These are phyloP conservation scores for Picea abies DNA, from an alignment of 83 land plant species.

Conservation along the genomic window DNA sequence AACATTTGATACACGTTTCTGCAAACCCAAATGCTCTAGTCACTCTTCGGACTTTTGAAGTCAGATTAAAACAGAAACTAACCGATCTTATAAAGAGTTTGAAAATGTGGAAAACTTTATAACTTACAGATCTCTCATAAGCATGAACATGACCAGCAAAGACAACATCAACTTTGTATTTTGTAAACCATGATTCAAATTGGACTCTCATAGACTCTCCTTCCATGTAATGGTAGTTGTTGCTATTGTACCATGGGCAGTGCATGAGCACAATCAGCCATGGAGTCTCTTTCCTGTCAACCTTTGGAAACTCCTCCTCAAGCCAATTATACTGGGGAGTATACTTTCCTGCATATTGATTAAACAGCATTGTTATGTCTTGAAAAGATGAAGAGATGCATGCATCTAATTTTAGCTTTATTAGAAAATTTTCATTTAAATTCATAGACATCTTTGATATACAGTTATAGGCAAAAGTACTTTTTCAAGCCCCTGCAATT, in stretches of 20 bases:
- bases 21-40: conserved; percentile 12
- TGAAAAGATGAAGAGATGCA: not conserved
- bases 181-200: conserved; percentile 56
- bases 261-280: conserved; percentile 41
- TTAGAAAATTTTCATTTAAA: not conserved
- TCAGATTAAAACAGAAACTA: no score
- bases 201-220: conserved; percentile 62
- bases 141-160: conserved; percentile 77
- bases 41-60: no score
- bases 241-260: conserved; percentile 31
- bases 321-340: conserved; percentile 33
- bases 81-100: no score
- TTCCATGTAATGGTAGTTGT: conserved; percentile 31
- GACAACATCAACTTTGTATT: conserved; percentile 62
- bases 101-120: not conserved
- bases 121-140: conserved; percentile 68
- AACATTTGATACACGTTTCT: conserved; percentile 69
- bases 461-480: not conserved
- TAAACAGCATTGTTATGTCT: no score
- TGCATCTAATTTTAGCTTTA: not conserved
- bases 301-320: conserved; percentile 19
- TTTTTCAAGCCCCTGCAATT: not conserved
- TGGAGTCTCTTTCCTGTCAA: conserved; percentile 27
- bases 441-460: not conserved
- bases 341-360: conserved; percentile 20